phyloP scores from a whole-genome alignment of 2,329 filamentous ascomycete species.

The Esteya vermicola region DNA sequence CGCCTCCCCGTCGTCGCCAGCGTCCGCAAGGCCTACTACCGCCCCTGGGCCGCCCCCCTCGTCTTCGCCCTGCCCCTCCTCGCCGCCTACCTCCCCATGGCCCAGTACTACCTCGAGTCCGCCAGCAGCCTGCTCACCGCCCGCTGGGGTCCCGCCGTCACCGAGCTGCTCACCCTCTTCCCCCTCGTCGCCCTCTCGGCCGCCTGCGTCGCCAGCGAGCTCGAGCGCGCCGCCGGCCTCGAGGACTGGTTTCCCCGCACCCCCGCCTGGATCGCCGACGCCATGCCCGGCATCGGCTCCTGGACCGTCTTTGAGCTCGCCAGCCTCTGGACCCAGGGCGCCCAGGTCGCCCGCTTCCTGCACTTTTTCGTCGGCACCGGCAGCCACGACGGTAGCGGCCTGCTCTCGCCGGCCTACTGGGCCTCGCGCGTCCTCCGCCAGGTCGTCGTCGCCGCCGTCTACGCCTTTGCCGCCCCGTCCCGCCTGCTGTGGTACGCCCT shows the following conservation, averaged over 20 bases:
- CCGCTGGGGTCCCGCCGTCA: constrained; percentile 58
- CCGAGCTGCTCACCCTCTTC: constrained; percentile 59
- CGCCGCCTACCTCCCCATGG: constrained; percentile 58
- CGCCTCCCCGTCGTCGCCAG: constrained; percentile 19
- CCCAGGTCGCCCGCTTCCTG: constrained; percentile 40
- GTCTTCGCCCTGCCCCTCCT: constrained; percentile 53
- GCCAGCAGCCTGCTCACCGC: constrained; percentile 54
- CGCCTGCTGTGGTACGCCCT: constrained; percentile 51
- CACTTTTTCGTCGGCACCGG: constrained; percentile 32
- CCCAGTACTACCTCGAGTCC: constrained; percentile 58
- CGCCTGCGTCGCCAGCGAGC: constrained; percentile 45
- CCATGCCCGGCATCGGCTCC: constrained; percentile 49
- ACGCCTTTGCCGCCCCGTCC: constrained; percentile 54
- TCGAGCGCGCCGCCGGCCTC: constrained; percentile 36
- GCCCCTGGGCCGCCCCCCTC: constrained; percentile 17
- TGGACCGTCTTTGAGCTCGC: constrained; percentile 49
- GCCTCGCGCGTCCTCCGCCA: constrained; percentile 62
- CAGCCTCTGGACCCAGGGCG: constrained; percentile 20
- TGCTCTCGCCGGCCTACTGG: too few relatives aligned
- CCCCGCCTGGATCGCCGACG: constrained; percentile 44
- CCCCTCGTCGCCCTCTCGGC: constrained; percentile 52
- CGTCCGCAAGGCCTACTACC: background rate
- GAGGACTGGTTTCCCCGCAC: constrained; percentile 33
- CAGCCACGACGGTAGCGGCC: constrained; percentile 22
- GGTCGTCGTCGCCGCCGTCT: constrained; percentile 48